phyloP scores from a whole-genome alignment of 2,329 filamentous ascomycete genomes.

The Trichoderma koningii region DNA sequence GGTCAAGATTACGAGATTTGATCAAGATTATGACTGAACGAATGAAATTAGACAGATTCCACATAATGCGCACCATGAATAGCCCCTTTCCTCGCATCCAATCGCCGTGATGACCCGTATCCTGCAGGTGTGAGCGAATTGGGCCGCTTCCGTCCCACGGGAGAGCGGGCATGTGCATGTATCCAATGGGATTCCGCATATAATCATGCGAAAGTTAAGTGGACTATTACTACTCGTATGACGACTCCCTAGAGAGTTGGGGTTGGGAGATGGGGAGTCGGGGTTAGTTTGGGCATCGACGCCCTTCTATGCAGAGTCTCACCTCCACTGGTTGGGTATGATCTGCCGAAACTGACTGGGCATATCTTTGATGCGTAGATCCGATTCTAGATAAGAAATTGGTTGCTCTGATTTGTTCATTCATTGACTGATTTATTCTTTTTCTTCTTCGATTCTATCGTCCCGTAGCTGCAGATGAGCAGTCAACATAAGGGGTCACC shows the following conservation, averaged over 20 bases:
- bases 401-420: background rate
- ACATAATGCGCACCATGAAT: background rate
- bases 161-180: background rate
- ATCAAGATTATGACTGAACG: constrained; percentile 9
- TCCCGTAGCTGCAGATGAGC: too few relatives aligned
- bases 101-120: constrained; percentile 1
- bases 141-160: background rate
- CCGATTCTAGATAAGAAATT: too few relatives aligned
- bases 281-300: background rate
- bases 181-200: background rate
- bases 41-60: constrained; percentile 17
- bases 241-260: too few relatives aligned
- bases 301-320: background rate
- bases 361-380: too few relatives aligned
- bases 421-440: background rate
- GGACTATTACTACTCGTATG: too few relatives aligned
- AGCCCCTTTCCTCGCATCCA: background rate
- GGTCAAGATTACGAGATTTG: background rate
- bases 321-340: constrained; percentile 1
- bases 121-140: constrained; percentile 13
- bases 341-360: background rate
- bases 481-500: too few relatives aligned
- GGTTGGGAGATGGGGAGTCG: too few relatives aligned
- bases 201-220: too few relatives aligned
- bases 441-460: too few relatives aligned